Percentiles rank a stretch among this genome's conserved stretches.
phyloP scores from a whole-genome alignment of 2,329 filamentous ascomycete species.

The Xylaria sp. region DNA sequence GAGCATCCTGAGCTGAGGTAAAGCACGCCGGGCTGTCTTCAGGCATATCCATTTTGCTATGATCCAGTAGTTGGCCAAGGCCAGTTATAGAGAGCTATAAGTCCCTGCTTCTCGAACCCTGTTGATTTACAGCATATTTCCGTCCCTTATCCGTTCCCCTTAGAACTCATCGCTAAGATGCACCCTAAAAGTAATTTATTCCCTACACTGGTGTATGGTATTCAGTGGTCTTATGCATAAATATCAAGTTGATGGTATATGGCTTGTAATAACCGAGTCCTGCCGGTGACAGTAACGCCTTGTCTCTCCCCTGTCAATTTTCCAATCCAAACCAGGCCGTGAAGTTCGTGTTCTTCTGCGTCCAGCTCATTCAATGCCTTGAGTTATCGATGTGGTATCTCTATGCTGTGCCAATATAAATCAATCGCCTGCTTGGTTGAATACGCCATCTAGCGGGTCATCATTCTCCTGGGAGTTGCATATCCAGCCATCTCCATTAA shows the following conservation, averaged over 20 bases:
- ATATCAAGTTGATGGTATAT: slow-evolving; percentile 6
- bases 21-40: neutral
- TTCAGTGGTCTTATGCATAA: slow-evolving; percentile 12
- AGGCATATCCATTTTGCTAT: neutral
- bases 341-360: slow-evolving; percentile 1
- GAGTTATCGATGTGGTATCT: slow-evolving; percentile 27
- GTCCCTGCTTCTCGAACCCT: neutral
- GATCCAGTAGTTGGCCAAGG: neutral
- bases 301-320: slow-evolving; percentile 11
- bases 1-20: neutral
- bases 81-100: neutral
- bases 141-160: neutral
- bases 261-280: slow-evolving; percentile 7
- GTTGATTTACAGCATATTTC: neutral
- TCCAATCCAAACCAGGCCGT: slow-evolving; percentile 10
- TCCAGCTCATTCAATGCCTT: neutral
- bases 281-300: neutral
- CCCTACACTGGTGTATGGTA: slow-evolving; percentile 4
- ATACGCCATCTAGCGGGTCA: slow-evolving; percentile 1
- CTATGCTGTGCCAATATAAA: slow-evolving; percentile 25
- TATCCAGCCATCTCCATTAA: slow-evolving; percentile 10
- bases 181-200: slow-evolving; percentile 3
- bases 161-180: slow-evolving; percentile 1
- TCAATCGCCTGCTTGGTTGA: slow-evolving; percentile 17
- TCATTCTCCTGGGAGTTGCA: slow-evolving; percentile 15